phyloP scores from a whole-genome alignment of 805 yeast species.

The Isabelozyma heimii region DNA sequence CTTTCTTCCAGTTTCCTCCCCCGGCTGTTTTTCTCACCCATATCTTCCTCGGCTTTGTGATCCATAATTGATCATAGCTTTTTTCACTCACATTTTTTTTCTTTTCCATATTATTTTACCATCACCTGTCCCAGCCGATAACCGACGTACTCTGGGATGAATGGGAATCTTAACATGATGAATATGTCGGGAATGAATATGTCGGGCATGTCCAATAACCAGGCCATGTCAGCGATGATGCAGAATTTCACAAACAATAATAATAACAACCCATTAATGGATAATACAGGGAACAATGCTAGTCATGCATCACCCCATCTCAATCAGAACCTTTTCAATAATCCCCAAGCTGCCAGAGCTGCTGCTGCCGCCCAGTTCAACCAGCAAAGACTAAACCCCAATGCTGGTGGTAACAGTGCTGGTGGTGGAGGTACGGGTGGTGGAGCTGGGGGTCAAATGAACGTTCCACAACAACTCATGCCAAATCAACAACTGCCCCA shows the following conservation, averaged over 20 bases:
- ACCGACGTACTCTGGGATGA: constrained; percentile 1
- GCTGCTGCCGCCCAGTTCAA: constrained; percentile 5
- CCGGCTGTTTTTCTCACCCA: neutral
- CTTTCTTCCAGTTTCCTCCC: neutral
- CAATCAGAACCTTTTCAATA: constrained; percentile 1
- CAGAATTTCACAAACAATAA: constrained; percentile 5
- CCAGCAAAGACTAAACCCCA: constrained; percentile 3
- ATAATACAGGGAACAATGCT: neutral
- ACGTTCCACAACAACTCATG: constrained; percentile 4
- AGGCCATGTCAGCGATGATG: constrained; percentile 8
- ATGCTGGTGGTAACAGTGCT: neutral
- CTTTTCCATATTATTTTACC: no score
- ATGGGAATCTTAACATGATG: constrained; percentile 8
- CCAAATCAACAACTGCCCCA: constrained; percentile 5
- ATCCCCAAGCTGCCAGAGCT: neutral
- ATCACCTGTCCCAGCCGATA: neutral
- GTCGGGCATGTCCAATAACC: constrained; percentile 3
- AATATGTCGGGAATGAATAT: constrained; percentile 7
- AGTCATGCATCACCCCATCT: constrained; percentile 1
- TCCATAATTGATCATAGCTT: no score
- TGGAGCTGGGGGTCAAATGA: constrained; percentile 1
- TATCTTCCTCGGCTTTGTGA: no score
- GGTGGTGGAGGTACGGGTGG: neutral
- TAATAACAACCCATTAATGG: constrained; percentile 5
- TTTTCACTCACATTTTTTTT: neutral